These are phyloP conservation scores for Eucalyptus camaldulensis DNA, from an alignment of 345 rosid genomes.

Conservation along the genomic window DNA sequence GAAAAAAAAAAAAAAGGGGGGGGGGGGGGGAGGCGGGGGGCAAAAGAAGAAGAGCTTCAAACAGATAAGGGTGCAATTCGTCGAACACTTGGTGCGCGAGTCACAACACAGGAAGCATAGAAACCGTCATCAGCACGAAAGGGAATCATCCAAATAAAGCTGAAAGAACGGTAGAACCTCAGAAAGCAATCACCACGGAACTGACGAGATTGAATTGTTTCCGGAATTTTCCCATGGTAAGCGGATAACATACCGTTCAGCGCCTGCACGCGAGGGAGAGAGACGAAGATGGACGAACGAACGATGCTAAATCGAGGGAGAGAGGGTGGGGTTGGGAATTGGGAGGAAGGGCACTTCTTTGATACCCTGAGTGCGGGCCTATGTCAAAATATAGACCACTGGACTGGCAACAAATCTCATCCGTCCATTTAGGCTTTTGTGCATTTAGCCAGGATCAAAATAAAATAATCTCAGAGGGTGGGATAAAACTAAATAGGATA, in stretches of 20 bases:
- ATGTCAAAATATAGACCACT: neutral
- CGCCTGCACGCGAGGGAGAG: neutral
- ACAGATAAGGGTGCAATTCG: neutral
- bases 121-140: neutral
- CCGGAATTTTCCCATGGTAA: neutral
- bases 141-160: neutral
- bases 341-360: neutral
- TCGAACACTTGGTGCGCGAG: neutral
- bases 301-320: neutral
- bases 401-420: neutral
- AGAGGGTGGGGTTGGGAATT: neutral
- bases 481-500: neutral
- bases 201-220: neutral
- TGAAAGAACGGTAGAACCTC: neutral
- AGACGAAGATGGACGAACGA: neutral
- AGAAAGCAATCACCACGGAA: neutral
- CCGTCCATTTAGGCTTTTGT: neutral
- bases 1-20: neutral
- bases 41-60: neutral
- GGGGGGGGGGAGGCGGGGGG: too few relatives aligned
- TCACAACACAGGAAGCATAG: neutral
- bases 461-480: rapidly evolving
- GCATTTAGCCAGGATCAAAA: neutral
- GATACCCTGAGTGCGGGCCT: neutral
- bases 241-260: neutral